Percentiles rank a stretch among this genome's conserved stretches.
Conservation (phyloP, 192 early-diverging fungal genomes). For the Coemansia sp. region DNA sequence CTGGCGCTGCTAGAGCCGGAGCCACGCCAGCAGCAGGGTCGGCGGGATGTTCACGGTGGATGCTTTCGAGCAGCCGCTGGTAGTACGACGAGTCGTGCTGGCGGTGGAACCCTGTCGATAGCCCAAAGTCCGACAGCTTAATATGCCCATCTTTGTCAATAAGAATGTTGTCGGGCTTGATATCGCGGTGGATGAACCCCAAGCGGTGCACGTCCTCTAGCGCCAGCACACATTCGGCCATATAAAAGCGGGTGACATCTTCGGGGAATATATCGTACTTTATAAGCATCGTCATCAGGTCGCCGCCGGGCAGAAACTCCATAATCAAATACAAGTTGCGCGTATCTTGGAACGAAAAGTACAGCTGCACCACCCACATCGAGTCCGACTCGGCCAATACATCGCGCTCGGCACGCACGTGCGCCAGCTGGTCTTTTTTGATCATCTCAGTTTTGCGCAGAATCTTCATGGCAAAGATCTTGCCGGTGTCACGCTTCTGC, state of each 20-base stretch:
- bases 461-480: constrained; percentile 99
- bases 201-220: constrained; percentile 91
- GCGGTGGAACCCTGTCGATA: constrained; percentile 98
- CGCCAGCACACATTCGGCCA: constrained; percentile 93
- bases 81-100: constrained; percentile 98
- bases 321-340: constrained; percentile 96
- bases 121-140: constrained; percentile 99
- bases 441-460: constrained; percentile 96
- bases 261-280: constrained; percentile 98
- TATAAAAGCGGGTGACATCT: constrained; percentile 97
- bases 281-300: constrained; percentile 99
- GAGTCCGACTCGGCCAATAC: constrained; percentile 95
- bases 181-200: constrained; percentile 92
- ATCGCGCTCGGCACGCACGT: constrained; percentile 98
- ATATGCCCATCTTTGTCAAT: constrained; percentile 99
- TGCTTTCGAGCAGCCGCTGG: constrained; percentile 72
- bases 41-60: constrained; percentile 57
- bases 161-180: constrained; percentile 87
- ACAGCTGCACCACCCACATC: constrained; percentile 97
- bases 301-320: constrained; percentile 99
- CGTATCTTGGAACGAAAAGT: constrained; percentile 97
- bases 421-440: constrained; percentile 97
- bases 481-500: constrained; percentile 94
- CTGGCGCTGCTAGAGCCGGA: constrained; percentile 16
- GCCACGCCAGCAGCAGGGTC: constrained; percentile 41